Evolutionary conservation across 345 rosid species (phyloP).

Genomic region (Sonneratia caseolaris): DNA sequence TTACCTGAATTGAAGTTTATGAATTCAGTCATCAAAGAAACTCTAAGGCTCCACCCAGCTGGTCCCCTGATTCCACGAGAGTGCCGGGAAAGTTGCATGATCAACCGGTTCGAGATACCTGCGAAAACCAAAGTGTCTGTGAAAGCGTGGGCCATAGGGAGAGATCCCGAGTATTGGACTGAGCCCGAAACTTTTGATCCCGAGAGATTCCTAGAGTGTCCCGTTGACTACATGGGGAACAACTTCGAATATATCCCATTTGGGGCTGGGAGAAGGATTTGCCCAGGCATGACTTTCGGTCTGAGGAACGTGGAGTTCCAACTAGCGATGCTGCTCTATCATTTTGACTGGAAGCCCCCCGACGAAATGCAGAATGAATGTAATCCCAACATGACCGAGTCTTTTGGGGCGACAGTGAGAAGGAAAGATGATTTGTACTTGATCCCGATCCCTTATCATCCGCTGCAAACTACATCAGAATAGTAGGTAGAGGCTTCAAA

Average conservation of each 20-base stretch:
- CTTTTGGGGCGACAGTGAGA: not conserved
- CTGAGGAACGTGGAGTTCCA: slow-evolving; percentile 6
- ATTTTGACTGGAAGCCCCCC: slow-evolving; percentile 21
- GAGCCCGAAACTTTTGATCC: slow-evolving; percentile 22
- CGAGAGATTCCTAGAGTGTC: slow-evolving; percentile 16
- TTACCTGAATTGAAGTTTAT: slow-evolving; percentile 4
- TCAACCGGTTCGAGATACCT: not conserved
- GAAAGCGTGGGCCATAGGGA: slow-evolving; percentile 19
- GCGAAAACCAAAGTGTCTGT: not conserved
- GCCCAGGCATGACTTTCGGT: slow-evolving; percentile 20
- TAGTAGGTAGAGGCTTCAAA: no score
- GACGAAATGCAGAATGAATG: slow-evolving; percentile 9
- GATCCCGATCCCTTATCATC: not conserved
- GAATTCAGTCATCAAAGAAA: not conserved
- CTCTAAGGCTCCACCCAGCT: not conserved
- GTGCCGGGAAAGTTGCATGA: not conserved
- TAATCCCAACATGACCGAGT: slow-evolving; percentile 6
- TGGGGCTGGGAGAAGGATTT: slow-evolving; percentile 22
- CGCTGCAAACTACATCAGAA: no score
- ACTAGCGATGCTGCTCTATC: slow-evolving; percentile 20
- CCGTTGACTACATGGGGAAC: slow-evolving; percentile 17
- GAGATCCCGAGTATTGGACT: slow-evolving; percentile 16
- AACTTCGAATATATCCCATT: slow-evolving; percentile 19
- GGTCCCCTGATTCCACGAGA: no score
- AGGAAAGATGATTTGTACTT: slow-evolving; percentile 9